phyloP scores from a whole-genome alignment of 805 yeast genomes.

The Candida sonorensis region DNA sequence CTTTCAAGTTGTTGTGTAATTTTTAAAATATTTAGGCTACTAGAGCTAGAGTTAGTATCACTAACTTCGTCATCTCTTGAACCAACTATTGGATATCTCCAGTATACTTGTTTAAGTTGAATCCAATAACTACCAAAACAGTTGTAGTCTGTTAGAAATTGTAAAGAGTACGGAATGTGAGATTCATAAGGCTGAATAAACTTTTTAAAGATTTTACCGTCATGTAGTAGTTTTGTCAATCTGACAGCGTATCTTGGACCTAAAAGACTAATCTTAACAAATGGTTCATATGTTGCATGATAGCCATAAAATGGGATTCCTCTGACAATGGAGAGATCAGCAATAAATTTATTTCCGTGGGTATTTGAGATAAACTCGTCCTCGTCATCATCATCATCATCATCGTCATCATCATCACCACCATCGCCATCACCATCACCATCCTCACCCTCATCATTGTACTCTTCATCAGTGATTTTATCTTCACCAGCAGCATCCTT shows the following conservation, averaged over 20 bases:
- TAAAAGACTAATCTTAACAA: conserved; percentile 60
- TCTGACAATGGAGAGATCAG: conserved; percentile 57
- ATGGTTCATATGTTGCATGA: conserved; percentile 54
- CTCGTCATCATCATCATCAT: conserved; percentile 4
- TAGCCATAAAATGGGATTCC: conserved; percentile 85
- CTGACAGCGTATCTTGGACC: conserved; percentile 55
- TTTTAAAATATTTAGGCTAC: too few species aligned
- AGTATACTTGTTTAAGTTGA: conserved; percentile 36
- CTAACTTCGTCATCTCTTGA: conserved; percentile 1
- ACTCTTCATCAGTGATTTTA: conserved; percentile 10
- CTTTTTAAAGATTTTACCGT: conserved; percentile 34
- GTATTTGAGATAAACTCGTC: not conserved
- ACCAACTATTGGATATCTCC: conserved; percentile 47
- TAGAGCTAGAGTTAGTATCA: too few species aligned
- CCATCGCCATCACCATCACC: conserved; percentile 8
- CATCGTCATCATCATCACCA: conserved; percentile 11
- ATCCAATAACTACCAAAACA: conserved; percentile 83
- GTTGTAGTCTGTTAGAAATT: conserved; percentile 78
- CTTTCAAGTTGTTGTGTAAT: conserved; percentile 27
- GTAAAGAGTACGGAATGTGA: conserved; percentile 71
- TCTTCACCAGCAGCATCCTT: conserved; percentile 2
- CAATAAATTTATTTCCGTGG: conserved; percentile 35
- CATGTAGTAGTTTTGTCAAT: conserved; percentile 41
- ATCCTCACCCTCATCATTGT: conserved; percentile 10
- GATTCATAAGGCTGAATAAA: conserved; percentile 59